Base-by-base conservation (phyloP, 768 basidiomycete species). In the Termitomyces eurrhizus region DNA sequence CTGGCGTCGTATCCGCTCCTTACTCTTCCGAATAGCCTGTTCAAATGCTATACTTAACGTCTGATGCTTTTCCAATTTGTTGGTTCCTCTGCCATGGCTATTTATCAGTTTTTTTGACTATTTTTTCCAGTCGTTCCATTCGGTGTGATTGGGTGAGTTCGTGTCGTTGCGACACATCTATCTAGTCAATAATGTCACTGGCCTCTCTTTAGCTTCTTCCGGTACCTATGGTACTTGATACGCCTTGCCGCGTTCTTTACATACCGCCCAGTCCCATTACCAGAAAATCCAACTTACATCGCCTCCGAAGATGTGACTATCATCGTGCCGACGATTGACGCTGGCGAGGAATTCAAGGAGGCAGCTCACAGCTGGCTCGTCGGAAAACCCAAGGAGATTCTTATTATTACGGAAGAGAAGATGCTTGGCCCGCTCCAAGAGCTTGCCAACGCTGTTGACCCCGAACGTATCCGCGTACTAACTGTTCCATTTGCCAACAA, bases 401-500 rank as follows among this genome's bases (percentile, higher is more conserved):
- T 84, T 72, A 84, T 84, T 68, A 82, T 84, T 71, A 84, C 83
- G 13, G 93, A 95, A 74, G 93, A 94, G 71, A 88, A 90, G 73
- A 96, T 96, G 92, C 81, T 86, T 21, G 90, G 87, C 0, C 92
- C 93, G 4, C 81, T 96, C 1, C 91, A 95, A 70, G 90, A 91
- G 42, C 87, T 97, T 60, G 95, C 95, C 54, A 85, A 92, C 70
- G 80, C 88, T 53, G 92, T 97, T 70, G 89, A 93, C 74, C 92
- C 92, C 0, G 78, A 86, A 62, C 83, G 85, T 58, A 94, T 95
- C 61, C 87, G 90, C 46, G 93, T 95, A 32, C 80, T 94, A 61
- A 95, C 92, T 21, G 92, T 95, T 14, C 93, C 93, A 4, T 95
- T 89, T 68, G 93, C 95, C 64, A 95, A 95, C 78, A 95, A 95